Evolutionary conservation across 1,139 yeast species (phyloP), one percentile per base, ranked within the genome.

Genomic region (Spathaspora sp.): DNA sequence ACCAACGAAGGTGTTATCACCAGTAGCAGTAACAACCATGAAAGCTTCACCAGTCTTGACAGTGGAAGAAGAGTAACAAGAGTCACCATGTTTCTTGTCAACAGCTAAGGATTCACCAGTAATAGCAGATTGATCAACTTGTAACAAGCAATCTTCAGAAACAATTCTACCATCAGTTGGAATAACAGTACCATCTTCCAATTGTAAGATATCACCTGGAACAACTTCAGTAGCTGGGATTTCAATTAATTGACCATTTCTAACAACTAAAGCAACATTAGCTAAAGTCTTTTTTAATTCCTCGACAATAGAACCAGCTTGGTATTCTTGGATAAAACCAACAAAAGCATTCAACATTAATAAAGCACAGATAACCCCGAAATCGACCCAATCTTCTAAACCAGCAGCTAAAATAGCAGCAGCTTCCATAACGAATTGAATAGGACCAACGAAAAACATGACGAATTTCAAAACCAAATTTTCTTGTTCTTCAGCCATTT

Each of bases 371-470:
- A 91, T 90, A 70, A 91, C 97, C 82, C 97, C 97, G 79, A 90
- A 90, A 82, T 90, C 97, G 67, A 91, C 97, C 97, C 97, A 91
- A 78, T 90, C 97, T 76, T 89, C 95, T 65, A 91, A 82, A 86
- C 97, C 97, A 57, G 96, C 96, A 62, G 98, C 97, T 71, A 91
- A 81, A 55, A 90, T 81, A 63, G 97, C 97, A 64, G 98, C 98
- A 68, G 96, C 90, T 78, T 90, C 97, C 98, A 91, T 91, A 69
- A 91, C 97, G 84, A 91, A 91, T 79, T 91, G 98, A 72, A 91
- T 90, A 59, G 97, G 97, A 76, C 98, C 98, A 57, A 91, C 88
- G 70, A 91, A 91, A 81, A 89, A 91, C 89, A 84, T 83, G 64
- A 88, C 67, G 70, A 91, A 90, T 80, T 91, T 91, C 59, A 89